Conservation (phyloP, 2,329 filamentous ascomycete genomes). For the Pseudocercospora vitis region DNA sequence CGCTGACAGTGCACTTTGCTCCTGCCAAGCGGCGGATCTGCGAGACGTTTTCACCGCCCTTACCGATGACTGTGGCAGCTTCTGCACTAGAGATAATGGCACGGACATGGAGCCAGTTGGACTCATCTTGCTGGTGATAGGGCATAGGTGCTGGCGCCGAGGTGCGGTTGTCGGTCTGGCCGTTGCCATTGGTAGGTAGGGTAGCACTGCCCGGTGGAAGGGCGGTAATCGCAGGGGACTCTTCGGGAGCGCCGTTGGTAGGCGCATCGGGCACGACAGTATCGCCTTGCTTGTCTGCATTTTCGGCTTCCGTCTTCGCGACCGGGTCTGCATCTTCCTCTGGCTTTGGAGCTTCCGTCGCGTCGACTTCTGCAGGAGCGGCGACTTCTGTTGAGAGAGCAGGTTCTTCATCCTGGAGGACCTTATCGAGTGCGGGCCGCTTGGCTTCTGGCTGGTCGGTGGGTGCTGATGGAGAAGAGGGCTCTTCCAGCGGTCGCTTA, state of each 20-base stretch:
- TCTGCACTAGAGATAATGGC: constrained; percentile 97
- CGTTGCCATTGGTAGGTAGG: constrained; percentile 49
- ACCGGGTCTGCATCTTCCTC: constrained; percentile 44
- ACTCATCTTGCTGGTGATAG: constrained; percentile 74
- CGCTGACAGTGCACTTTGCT: constrained; percentile 97
- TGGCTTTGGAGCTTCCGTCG: constrained; percentile 27
- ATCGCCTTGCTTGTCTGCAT: constrained; percentile 62
- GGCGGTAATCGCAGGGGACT: constrained; percentile 15
- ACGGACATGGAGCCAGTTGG: constrained; percentile 93
- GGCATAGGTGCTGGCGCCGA: constrained; percentile 44
- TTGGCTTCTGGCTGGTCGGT: constrained; percentile 96
- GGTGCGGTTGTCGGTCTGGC: constrained; percentile 52
- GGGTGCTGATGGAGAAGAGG: constrained; percentile 87
- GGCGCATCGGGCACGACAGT: constrained; percentile 66
- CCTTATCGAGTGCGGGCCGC: constrained; percentile 91
- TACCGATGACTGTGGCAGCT: constrained; percentile 96
- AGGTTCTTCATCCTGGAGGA: constrained; percentile 62
- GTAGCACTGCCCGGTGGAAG: constrained; percentile 13
- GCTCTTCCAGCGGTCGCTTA: constrained; percentile 96
- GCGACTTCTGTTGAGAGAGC: constrained; percentile 38
- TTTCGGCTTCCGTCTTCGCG: constrained; percentile 47
- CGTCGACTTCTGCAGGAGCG: constrained; percentile 9
- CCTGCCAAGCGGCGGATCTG: constrained; percentile 93
- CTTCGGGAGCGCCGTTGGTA: constrained; percentile 46
- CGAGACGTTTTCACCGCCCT: constrained; percentile 97